Percentiles rank a stretch among this genome's conserved stretches.
Conservation (phyloP, 2,329 filamentous ascomycete genomes). For the Hymenoscyphus linearis region DNA sequence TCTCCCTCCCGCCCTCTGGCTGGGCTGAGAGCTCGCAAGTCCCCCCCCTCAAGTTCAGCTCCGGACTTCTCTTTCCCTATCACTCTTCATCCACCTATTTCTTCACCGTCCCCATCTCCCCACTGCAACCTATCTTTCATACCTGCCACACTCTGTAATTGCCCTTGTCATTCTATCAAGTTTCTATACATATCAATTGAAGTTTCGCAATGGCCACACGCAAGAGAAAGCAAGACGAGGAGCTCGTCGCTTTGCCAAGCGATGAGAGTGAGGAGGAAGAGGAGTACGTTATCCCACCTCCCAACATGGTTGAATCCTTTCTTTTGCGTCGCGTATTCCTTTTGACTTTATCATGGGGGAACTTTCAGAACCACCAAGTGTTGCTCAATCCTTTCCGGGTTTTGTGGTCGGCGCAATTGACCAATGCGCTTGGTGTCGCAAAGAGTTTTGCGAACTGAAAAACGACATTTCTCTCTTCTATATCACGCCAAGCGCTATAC, state of each 20-base stretch:
- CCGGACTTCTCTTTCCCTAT: conserved; percentile 2
- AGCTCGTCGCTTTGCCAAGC: conserved; percentile 29
- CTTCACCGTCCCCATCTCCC: neutral
- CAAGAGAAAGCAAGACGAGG: conserved; percentile 29
- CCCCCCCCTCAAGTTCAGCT: conserved; percentile 1
- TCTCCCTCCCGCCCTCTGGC: neutral
- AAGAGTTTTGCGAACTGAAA: neutral
- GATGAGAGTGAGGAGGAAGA: conserved; percentile 30
- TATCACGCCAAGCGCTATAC: neutral
- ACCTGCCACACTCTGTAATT: neutral
- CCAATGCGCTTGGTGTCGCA: neutral
- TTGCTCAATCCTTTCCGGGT: neutral
- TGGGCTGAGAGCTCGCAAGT: neutral
- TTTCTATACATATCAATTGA: neutral
- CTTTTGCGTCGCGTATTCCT: neutral
- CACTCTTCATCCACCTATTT: conserved; percentile 3
- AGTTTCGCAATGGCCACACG: conserved; percentile 18
- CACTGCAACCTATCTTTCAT: neutral
- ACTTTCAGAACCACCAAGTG: neutral
- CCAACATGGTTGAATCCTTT: neutral
- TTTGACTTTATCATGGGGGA: neutral
- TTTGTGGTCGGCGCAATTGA: neutral
- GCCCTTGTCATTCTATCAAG: neutral
- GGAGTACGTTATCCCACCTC: conserved; percentile 20
- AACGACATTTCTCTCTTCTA: neutral